Percentiles rank a stretch among this genome's conserved stretches.
These are phyloP conservation scores for Scorias spongiosa DNA, from an alignment of 2,329 filamentous ascomycete genomes.

Conservation along the genomic window DNA sequence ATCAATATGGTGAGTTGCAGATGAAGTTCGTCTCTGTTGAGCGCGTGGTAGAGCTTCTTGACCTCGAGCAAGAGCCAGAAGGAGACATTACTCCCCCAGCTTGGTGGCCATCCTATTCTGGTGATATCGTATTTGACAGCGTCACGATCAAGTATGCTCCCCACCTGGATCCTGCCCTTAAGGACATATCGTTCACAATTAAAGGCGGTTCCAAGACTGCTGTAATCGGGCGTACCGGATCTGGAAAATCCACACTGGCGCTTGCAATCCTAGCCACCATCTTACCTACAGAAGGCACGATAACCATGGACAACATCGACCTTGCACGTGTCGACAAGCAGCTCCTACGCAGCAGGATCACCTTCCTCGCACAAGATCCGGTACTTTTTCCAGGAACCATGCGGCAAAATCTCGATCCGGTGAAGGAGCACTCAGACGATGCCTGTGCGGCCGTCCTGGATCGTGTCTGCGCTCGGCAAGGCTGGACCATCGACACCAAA, in stretches of 20 bases:
- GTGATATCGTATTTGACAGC: slow-evolving; percentile 60
- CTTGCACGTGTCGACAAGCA: slow-evolving; percentile 44
- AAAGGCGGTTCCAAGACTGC: slow-evolving; percentile 66
- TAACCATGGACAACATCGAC: slow-evolving; percentile 46
- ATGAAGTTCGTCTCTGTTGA: slow-evolving; percentile 89
- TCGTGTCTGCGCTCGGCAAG: slow-evolving; percentile 39
- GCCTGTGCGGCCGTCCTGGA: slow-evolving; percentile 39
- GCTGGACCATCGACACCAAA: slow-evolving; percentile 40
- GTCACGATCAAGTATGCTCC: slow-evolving; percentile 70
- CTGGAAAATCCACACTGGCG: slow-evolving; percentile 67
- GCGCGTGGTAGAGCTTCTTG: slow-evolving; percentile 65
- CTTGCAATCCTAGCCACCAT: slow-evolving; percentile 44
- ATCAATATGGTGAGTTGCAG: slow-evolving; percentile 68
- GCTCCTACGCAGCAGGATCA: slow-evolving; percentile 44
- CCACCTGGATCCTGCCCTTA: slow-evolving; percentile 57
- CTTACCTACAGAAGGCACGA: slow-evolving; percentile 37
- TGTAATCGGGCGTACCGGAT: slow-evolving; percentile 66
- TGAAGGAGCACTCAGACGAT: slow-evolving; percentile 39
- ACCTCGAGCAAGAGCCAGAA: slow-evolving; percentile 58
- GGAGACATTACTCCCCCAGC: slow-evolving; percentile 56
- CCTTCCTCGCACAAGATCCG: slow-evolving; percentile 53
- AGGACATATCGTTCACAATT: slow-evolving; percentile 55
- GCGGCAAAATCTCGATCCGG: slow-evolving; percentile 47
- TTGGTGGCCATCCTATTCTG: slow-evolving; percentile 58
- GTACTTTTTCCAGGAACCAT: slow-evolving; percentile 49